Evolutionary conservation across 768 basidiomycete genomes (phyloP).

Genomic region (Botryobasidium botryosum): DNA sequence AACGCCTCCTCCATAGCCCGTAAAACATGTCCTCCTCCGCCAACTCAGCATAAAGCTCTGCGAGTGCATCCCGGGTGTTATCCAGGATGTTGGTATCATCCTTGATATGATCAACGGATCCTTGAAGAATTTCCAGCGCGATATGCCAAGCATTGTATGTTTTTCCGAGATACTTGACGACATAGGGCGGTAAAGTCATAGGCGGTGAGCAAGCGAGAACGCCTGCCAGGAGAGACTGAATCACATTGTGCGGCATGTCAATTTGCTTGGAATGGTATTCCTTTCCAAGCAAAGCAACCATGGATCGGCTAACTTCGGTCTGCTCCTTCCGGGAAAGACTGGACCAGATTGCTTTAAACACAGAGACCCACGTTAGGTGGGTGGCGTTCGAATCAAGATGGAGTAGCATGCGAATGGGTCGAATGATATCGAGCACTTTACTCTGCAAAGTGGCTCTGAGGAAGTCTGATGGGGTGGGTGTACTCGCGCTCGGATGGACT

Average conservation of each 20-base stretch:
- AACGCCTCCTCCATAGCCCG: constrained; percentile 84
- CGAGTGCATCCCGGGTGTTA: constrained; percentile 73
- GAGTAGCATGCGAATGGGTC: constrained; percentile 64
- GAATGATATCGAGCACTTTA: constrained; percentile 34
- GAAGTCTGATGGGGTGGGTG: constrained; percentile 4
- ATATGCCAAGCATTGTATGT: constrained; percentile 95
- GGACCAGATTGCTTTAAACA: constrained; percentile 76
- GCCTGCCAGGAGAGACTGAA: constrained; percentile 77
- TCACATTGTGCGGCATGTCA: constrained; percentile 76
- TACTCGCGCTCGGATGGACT: constrained; percentile 28
- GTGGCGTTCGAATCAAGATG: constrained; percentile 64
- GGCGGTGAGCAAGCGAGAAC: constrained; percentile 73
- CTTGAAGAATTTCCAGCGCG: constrained; percentile 67
- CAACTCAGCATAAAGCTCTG: constrained; percentile 89
- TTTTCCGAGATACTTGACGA: constrained; percentile 92
- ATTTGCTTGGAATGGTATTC: constrained; percentile 86
- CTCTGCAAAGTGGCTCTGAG: not conserved
- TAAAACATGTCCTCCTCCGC: constrained; percentile 96
- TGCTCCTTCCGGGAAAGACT: constrained; percentile 80
- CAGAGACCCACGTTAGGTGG: constrained; percentile 71
- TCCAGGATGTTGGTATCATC: constrained; percentile 69
- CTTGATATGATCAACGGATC: constrained; percentile 58
- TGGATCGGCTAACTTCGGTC: constrained; percentile 69
- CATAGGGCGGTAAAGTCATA: constrained; percentile 80
- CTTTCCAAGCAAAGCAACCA: constrained; percentile 78